phyloP scores from a whole-genome alignment of 768 basidiomycete genomes.

The Boletus edulis region DNA sequence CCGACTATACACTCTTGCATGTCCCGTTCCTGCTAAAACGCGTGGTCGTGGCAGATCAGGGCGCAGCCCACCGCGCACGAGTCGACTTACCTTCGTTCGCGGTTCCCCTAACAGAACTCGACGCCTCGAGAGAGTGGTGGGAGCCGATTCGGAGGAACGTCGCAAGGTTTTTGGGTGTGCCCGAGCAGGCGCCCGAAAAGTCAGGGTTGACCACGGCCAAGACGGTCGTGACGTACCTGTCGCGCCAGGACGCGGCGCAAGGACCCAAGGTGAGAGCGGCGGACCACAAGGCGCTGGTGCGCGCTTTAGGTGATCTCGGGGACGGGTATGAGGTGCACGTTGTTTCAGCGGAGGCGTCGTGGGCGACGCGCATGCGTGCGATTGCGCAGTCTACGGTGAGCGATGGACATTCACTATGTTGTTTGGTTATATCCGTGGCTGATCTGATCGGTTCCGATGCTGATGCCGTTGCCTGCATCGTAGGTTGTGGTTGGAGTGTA shows the following conservation, averaged over 20 bases:
- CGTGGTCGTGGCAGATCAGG: constrained; percentile 71
- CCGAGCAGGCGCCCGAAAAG: constrained; percentile 18
- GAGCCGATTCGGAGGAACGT: constrained; percentile 49
- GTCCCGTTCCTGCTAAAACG: constrained; percentile 76
- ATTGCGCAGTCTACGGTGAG: constrained; percentile 66
- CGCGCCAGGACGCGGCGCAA: constrained; percentile 52
- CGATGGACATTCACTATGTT: no score
- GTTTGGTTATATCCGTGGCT: no score
- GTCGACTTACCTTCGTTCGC: constrained; percentile 29
- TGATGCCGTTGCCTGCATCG: neutral
- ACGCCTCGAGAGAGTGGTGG: constrained; percentile 63
- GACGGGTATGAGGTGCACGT: constrained; percentile 56
- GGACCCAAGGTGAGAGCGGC: constrained; percentile 50
- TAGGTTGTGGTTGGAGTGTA: constrained; percentile 7
- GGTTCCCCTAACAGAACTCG: constrained; percentile 43
- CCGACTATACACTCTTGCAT: constrained; percentile 65
- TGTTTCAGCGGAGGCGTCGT: constrained; percentile 49
- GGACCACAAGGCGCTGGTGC: constrained; percentile 62
- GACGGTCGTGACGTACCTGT: constrained; percentile 64
- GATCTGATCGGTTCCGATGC: no score
- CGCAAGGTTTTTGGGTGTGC: constrained; percentile 40
- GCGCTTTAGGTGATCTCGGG: constrained; percentile 52
- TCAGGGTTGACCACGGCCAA: constrained; percentile 26
- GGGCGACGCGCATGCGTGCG: constrained; percentile 63
- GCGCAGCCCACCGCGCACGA: constrained; percentile 50